A percentile compares a stretch with the other conserved stretches of the same genome.
These are phyloP conservation scores for Chlorella sp. DNA, from an alignment of 139 green algal genomes.

Conservation along the genomic window DNA sequence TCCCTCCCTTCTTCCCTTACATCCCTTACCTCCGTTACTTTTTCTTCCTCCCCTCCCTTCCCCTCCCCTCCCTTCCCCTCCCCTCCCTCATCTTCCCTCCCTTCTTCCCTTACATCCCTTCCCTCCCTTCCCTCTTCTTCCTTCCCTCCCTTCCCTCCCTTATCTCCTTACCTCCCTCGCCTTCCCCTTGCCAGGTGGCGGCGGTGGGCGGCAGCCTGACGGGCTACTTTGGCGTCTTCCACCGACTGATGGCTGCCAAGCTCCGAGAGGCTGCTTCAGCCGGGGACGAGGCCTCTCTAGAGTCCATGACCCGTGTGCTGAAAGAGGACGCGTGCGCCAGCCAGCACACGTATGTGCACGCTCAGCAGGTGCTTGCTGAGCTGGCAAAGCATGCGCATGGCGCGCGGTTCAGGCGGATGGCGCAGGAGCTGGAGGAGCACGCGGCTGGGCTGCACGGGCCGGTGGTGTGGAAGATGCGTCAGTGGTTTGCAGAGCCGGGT, in stretches of 20 bases:
- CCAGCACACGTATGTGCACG: conserved; percentile 80
- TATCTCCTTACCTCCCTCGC: background rate
- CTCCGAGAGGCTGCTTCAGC: background rate
- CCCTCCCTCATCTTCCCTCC: background rate
- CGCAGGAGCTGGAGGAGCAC: conserved; percentile 61
- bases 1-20: background rate
- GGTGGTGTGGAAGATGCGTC: conserved; percentile 53
- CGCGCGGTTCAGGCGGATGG: conserved; percentile 57
- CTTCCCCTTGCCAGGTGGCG: conserved; percentile 55
- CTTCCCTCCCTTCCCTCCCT: background rate
- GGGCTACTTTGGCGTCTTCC: conserved; percentile 83
- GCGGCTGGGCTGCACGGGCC: conserved; percentile 43
- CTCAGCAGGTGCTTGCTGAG: conserved; percentile 55
- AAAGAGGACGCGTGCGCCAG: conserved; percentile 48
- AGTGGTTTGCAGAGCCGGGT: conserved; percentile 42
- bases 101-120: too few relatives aligned
- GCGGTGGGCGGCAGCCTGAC: conserved; percentile 66
- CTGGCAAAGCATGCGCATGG: conserved; percentile 41
- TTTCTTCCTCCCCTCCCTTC: background rate
- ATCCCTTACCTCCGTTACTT: background rate
- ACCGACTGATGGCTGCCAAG: conserved; percentile 61
- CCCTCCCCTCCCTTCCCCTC: background rate
- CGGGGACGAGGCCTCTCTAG: background rate
- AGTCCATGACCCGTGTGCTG: conserved; percentile 15
- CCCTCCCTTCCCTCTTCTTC: background rate